These are phyloP conservation scores for Penicillium sp. DNA, from an alignment of 2,329 filamentous ascomycete species.

Conservation along the genomic window DNA sequence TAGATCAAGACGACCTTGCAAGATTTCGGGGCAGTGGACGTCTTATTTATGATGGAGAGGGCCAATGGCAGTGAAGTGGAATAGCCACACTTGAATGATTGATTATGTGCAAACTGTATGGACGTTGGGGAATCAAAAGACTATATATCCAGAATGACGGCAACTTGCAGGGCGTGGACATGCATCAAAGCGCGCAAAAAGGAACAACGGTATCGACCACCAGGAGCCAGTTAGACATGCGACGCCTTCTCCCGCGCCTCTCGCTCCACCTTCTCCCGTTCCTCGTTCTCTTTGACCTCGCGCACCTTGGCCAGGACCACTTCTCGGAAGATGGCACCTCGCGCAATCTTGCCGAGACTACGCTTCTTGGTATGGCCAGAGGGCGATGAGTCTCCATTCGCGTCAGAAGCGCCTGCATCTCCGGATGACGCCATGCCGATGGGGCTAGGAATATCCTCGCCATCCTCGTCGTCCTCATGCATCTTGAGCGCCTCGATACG, in stretches of 20 bases:
- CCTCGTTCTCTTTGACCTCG: conserved; percentile 84
- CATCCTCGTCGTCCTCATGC: conserved; percentile 85
- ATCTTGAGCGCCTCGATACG: conserved; percentile 92
- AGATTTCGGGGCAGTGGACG: too few species aligned
- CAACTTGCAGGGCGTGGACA: conserved; percentile 15
- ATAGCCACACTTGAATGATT: background rate
- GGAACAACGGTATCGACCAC: conserved; percentile 4
- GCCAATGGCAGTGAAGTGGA: background rate
- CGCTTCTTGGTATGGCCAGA: conserved; percentile 44
- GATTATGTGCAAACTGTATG: conserved; percentile 16
- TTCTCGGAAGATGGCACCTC: conserved; percentile 81
- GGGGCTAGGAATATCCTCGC: conserved; percentile 62
- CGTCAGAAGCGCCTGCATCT: conserved; percentile 11
- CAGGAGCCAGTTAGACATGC: conserved; percentile 17
- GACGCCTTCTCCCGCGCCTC: conserved; percentile 48
- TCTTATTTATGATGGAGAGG: too few species aligned
- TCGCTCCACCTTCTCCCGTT: conserved; percentile 65
- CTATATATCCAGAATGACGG: conserved; percentile 30
- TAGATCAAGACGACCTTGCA: too few species aligned
- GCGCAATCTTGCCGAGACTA: conserved; percentile 58
- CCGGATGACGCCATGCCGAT: conserved; percentile 61
- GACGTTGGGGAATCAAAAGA: conserved; percentile 34
- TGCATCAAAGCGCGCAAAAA: conserved; percentile 9
- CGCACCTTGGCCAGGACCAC: conserved; percentile 90
- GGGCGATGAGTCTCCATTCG: conserved; percentile 23